A percentile compares a stretch with the other conserved stretches of the same genome.
Conservation (phyloP, 148 eudicot species). For the Persicaria tinctoria region DNA sequence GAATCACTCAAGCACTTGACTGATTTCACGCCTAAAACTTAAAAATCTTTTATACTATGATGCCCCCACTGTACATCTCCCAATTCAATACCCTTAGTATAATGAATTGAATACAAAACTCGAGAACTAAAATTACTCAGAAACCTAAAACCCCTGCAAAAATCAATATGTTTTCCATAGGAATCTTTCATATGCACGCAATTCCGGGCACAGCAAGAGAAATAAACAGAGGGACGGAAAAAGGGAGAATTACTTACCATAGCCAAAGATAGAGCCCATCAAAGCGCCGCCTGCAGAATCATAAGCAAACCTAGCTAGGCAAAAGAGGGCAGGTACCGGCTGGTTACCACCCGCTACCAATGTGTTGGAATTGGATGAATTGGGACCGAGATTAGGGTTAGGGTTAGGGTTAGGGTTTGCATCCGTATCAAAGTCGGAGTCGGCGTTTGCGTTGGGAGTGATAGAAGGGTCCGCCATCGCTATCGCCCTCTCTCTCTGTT, state of each 20-base stretch:
- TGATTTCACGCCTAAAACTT: not conserved
- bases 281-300: constrained; percentile 49
- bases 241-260: constrained; percentile 22
- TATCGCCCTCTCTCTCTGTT: constrained; percentile 11
- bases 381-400: constrained; percentile 11
- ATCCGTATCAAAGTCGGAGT: constrained; percentile 18
- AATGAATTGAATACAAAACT: too few relatives aligned
- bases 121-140: not conserved
- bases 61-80: not conserved
- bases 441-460: constrained; percentile 16
- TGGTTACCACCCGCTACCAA: constrained; percentile 14
- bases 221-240: not conserved
- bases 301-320: constrained; percentile 45
- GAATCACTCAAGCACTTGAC: not conserved
- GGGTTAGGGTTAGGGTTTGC: constrained; percentile 21
- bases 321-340: constrained; percentile 31
- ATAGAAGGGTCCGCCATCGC: constrained; percentile 25
- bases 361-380: constrained; percentile 8
- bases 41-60: not conserved
- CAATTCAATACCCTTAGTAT: too few relatives aligned
- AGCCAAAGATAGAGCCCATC: constrained; percentile 66
- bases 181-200: not conserved
- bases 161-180: not conserved
- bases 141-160: not conserved
- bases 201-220: not conserved